These are phyloP conservation scores for Colletotrichum liaoningense DNA, from an alignment of 2,329 filamentous ascomycete genomes.

Conservation along the genomic window DNA sequence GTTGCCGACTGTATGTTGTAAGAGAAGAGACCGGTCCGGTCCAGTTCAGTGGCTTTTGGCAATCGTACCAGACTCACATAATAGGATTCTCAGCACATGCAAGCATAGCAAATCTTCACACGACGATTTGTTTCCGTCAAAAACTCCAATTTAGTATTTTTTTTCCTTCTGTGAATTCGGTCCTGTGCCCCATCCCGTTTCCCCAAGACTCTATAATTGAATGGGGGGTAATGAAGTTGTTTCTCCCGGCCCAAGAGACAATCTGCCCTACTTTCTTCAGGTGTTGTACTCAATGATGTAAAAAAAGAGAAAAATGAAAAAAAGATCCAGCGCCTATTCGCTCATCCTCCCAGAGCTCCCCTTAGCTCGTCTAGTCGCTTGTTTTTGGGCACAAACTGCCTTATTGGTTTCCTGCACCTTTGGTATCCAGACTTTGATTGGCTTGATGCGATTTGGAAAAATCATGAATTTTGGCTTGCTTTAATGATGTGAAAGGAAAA, in stretches of 20 bases:
- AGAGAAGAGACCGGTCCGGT: background rate
- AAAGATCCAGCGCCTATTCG: background rate
- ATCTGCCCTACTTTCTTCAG: background rate
- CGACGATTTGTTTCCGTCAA: background rate
- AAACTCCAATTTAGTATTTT: background rate
- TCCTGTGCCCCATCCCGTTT: background rate
- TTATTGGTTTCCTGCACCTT: constrained; percentile 20
- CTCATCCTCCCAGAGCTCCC: background rate
- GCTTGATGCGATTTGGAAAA: background rate
- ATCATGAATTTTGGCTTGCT: background rate
- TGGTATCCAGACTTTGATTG: background rate
- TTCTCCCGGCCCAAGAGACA: background rate
- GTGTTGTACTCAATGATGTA: background rate
- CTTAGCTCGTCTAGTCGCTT: constrained; percentile 15
- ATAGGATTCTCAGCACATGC: background rate
- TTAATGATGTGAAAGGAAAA: background rate
- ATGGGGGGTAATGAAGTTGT: background rate
- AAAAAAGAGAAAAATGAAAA: background rate
- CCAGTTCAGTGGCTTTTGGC: background rate
- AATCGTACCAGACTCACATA: background rate
- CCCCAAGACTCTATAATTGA: constrained; percentile 8
- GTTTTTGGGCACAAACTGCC: background rate
- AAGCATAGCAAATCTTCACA: background rate
- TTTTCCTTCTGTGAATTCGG: background rate
- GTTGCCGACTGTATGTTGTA: background rate